Base-by-base conservation (phyloP, 75 land plant genomes). In the Cupressus sempervirens region DNA sequence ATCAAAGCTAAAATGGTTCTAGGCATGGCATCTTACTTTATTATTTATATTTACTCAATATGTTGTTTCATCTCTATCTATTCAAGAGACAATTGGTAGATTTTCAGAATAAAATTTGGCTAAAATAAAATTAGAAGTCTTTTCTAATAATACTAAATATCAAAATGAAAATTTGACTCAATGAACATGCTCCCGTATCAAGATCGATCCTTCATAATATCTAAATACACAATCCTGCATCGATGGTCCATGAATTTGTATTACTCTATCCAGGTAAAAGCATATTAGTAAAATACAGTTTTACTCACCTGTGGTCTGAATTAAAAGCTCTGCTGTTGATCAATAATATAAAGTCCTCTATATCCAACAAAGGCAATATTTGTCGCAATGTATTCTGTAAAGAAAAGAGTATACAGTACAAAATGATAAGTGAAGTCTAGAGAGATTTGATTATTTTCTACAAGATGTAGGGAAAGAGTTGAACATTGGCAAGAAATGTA, bases 301-400 rank as follows among this genome's bases (percentile, higher is more conserved):
- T 56, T 84, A 34, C 86, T 54, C 80, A 94, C 98, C 97, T 83
- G 74, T 91, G 88, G 56, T 92, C 94, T 67, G 95, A 93, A 85
- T 88, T 91, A 43, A 93, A 93, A 82, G 85, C 83, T 73, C 85
- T 81, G 46, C 85, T 68, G 36, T 84, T 85, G 34, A 90, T 76
- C 52, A 91, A 38, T 34, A 70, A 58, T 84, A 80, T 82, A 18
- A 90, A 79, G 35, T 86, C 88, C 67, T 96, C 93, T n/a, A 91
- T 80, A n/a, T 91, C 89, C 88, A 94, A 34, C 26, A 94, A 85
- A 35, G 93, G 91, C 12, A 91, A 87, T 54, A 98, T 83, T 36
- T 82, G 83, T 81, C 86, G 92, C 38, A 98, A 82, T 6, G 99
- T 92, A 20, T 77, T 89, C 99, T 98, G 88, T 73, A 88, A 41